Evolutionary conservation across 306 rosid genomes (phyloP), one percentile per base, ranked within the genome.

Genomic region (Sphenostylis stenocarpa): DNA sequence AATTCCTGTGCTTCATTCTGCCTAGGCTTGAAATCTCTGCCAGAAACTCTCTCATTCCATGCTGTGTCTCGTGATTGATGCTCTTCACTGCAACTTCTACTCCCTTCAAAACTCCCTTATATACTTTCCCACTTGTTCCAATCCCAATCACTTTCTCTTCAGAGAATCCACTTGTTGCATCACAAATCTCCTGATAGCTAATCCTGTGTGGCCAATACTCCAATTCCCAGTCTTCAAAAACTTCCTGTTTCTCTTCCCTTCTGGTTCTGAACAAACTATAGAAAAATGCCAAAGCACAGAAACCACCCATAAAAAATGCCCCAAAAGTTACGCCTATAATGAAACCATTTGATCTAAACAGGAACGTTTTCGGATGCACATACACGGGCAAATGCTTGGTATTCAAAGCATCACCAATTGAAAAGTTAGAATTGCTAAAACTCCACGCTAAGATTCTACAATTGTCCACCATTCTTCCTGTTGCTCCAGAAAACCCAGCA

Each of bases 21-120:
- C 98, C 94, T 14, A 93, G 11, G 80, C 96, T 90, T 43, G 93
- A 90, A 76, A 93, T 82, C 88, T 93, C 94, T 7, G 94, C 94
- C 44, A 93, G 62, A 70, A 93, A 93, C 78, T 85, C 88, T 60
- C 85, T 82, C 89, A 90, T 80, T 36, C 91, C 91, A 17, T 82
- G 74, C 34, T 72, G 83, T 9, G 76, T 82, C 23, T 80, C 84
- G 11, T 71, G 80, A 12, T 81, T 78, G 68, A 90, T 86, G 77
- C 85, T 82, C 70, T 85, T 85, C 65, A 93, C 91, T 5, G 90
- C 94, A 58, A 93, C 88, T 53, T 87, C 85, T 6, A 62, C 83
- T 63, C 92, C 93, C 74, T 57, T 82, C 75, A 81, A 68, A 38
- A 80, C 70, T 19, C 98, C 96, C 82, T 84, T 93, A 33, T 89